phyloP scores from a whole-genome alignment of 805 yeast genomes.

The Starmera pachycereana region DNA sequence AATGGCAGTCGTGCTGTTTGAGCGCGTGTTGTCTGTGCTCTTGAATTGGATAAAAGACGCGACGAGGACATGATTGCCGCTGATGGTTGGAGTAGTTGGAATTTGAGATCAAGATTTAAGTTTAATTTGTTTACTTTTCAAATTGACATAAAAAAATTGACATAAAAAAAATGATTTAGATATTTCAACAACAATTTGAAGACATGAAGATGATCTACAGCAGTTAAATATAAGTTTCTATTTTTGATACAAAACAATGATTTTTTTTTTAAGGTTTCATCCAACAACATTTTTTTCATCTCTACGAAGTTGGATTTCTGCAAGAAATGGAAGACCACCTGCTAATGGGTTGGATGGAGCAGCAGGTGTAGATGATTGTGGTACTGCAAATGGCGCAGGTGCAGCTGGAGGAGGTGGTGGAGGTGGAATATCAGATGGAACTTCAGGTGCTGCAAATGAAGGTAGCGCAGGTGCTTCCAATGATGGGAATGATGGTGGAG shows the following conservation, averaged over 20 bases:
- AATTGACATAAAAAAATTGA: too few relatives aligned
- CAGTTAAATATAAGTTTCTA: not conserved
- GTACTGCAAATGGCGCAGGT: constrained; percentile 11
- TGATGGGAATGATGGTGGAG: constrained; percentile 21
- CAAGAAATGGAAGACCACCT: constrained; percentile 38
- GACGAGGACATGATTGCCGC: constrained; percentile 1
- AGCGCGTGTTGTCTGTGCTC: too few relatives aligned
- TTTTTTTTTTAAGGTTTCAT: constrained; percentile 11
- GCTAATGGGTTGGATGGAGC: constrained; percentile 13
- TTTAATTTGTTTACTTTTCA: not conserved
- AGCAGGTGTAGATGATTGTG: constrained; percentile 9
- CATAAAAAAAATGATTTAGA: not conserved
- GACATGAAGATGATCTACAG: not conserved
- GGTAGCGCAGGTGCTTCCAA: constrained; percentile 20
- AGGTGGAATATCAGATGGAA: constrained; percentile 10
- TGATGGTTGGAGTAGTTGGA: not conserved
- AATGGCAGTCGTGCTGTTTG: constrained; percentile 1
- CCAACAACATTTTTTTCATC: constrained; percentile 37
- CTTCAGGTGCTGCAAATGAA: constrained; percentile 19
- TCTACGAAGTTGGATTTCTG: constrained; percentile 39
- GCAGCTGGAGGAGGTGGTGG: constrained; percentile 8
- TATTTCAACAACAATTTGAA: too few relatives aligned
- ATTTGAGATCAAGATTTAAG: not conserved
- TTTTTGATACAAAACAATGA: not conserved
- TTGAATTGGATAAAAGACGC: too few relatives aligned